Base-by-base conservation (phyloP, 2,329 filamentous ascomycete genomes). In the Xylariaceae sp. region DNA sequence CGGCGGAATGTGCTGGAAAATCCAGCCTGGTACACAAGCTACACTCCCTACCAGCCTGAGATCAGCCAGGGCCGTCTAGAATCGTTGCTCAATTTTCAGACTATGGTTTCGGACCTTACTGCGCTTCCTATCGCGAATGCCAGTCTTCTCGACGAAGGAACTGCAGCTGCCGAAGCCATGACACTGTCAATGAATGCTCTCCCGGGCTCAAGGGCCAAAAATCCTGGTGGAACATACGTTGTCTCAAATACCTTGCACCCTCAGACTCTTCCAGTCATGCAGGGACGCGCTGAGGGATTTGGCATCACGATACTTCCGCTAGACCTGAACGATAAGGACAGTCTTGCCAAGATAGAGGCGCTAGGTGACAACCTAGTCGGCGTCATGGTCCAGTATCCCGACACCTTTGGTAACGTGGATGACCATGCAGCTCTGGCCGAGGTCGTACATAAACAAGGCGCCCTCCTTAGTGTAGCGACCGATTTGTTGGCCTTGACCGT, bases 1-100 rank as follows among this genome's bases (percentile, higher is more conserved):
- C 89, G 94, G 77, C 81, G 92, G 62, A 96, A 96, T 69, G 80
- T 97, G 4, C 76, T 97, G 54, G 91, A 97, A 77, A 92, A 88
- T 70, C 92, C 92, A 5, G 91, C 86, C 9, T 97, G 92, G 92
- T 97, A 97, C 71, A 97, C 92, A 39, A 96, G 91, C 74, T 96
- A 97, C 72, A 96, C 92, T 0, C 92, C 92, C 15, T 97, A 96
- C 73, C 92, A 97, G 75, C 88, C 92, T 2, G 92, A 97, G 74
- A 96, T 97, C 76, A 96, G 91, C 70, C 92, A 97, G 74, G 92
- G 92, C 34, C 85, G 92, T 51, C 74, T 97, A 58, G 90, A 96
- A 77, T 95, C 90, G 5, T 76, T 97, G 50, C 77, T 97, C 59
- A 97, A 97, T 77, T 97, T 91, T 76, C 92, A 97, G 77, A 97